phyloP scores from a whole-genome alignment of 139 green algal genomes.

The Micromonas commoda region DNA sequence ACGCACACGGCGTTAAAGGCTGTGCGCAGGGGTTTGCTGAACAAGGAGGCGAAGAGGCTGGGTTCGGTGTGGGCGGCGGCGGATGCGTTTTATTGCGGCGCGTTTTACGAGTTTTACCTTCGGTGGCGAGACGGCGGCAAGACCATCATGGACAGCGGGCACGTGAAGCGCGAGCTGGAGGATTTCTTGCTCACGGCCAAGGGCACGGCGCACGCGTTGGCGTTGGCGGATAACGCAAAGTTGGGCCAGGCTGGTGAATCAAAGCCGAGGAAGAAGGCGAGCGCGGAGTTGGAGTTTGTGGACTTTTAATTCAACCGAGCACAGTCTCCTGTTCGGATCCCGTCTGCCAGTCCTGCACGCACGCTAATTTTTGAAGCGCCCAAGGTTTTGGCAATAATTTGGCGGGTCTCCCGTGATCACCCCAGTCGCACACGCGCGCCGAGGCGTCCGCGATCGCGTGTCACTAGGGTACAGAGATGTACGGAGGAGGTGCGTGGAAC shows the following conservation, averaged over 20 bases:
- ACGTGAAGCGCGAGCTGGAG: background rate
- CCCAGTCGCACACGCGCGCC: no score
- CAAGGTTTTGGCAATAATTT: no score
- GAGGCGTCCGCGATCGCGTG: no score
- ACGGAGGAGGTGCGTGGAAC: background rate
- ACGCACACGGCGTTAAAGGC: slow-evolving; percentile 30
- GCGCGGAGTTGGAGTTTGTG: background rate
- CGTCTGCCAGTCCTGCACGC: no score
- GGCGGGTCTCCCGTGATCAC: no score
- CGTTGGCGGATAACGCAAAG: background rate
- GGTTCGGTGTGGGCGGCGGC: background rate
- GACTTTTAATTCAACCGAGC: no score
- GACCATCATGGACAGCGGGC: slow-evolving; percentile 10
- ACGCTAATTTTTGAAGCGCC: no score
- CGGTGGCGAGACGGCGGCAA: background rate
- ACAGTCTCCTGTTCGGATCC: no score
- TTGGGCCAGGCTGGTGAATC: no score
- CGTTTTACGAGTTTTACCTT: slow-evolving; percentile 1
- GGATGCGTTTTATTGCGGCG: slow-evolving; percentile 4
- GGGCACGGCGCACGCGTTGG: background rate
- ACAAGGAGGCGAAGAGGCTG: background rate
- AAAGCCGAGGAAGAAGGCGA: background rate
- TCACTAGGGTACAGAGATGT: no score
- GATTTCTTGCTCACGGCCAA: background rate
- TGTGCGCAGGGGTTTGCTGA: background rate